Percentiles rank a stretch among this genome's conserved stretches.
Conservation (phyloP, 768 basidiomycete genomes). For the Russula foetens region DNA sequence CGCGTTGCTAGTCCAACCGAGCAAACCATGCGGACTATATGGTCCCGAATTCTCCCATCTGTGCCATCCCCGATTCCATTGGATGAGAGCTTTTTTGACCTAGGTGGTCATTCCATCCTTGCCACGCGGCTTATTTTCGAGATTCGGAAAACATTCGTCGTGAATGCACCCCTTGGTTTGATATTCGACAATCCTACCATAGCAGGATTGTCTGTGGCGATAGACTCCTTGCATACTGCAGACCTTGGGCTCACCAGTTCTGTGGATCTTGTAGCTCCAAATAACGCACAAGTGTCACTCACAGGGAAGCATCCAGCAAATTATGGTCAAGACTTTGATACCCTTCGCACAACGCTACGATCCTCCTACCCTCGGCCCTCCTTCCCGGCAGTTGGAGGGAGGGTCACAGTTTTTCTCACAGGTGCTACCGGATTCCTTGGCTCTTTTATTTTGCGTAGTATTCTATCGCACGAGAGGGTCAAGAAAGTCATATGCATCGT, state of each 20-base stretch:
- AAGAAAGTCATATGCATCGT: slow-evolving; percentile 90
- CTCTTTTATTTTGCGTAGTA: slow-evolving; percentile 79
- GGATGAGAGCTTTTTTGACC: slow-evolving; percentile 95
- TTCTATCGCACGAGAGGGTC: slow-evolving; percentile 61
- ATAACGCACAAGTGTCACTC: not conserved
- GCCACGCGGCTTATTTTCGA: slow-evolving; percentile 97
- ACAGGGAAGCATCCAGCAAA: not conserved
- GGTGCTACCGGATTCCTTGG: slow-evolving; percentile 97
- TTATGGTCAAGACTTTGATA: slow-evolving; percentile 67
- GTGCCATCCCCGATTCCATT: slow-evolving; percentile 70
- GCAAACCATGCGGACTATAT: slow-evolving; percentile 74
- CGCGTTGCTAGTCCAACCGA: slow-evolving; percentile 59
- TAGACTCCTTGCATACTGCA: slow-evolving; percentile 66
- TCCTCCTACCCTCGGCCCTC: slow-evolving; percentile 55
- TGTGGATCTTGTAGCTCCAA: not conserved
- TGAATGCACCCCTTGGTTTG: slow-evolving; percentile 85
- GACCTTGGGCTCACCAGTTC: slow-evolving; percentile 62
- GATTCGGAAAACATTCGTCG: slow-evolving; percentile 84
- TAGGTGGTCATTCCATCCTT: slow-evolving; percentile 97
- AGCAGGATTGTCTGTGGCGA: slow-evolving; percentile 58
- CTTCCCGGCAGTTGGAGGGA: slow-evolving; percentile 41
- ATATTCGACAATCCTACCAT: slow-evolving; percentile 91
- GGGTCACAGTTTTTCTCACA: slow-evolving; percentile 83
- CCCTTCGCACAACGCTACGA: slow-evolving; percentile 49
- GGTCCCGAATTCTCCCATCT: slow-evolving; percentile 73